Evolutionary conservation across 306 rosid genomes (phyloP).

Genomic region (Vigna mungo): DNA sequence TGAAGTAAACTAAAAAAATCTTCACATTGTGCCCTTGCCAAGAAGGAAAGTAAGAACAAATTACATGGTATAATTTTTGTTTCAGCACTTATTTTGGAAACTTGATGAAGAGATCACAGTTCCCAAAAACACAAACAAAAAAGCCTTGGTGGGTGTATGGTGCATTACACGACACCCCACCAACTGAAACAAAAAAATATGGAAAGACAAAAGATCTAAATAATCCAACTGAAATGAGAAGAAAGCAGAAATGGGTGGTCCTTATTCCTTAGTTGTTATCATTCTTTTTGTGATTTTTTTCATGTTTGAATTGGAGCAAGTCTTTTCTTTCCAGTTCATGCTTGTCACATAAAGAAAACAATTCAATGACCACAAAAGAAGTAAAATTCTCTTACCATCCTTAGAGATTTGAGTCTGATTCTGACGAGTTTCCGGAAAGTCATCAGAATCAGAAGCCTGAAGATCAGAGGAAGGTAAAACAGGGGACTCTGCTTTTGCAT

Average conservation of each 20-base stretch:
- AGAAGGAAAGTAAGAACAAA: constrained; percentile 8
- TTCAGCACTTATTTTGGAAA: neutral
- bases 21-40: neutral
- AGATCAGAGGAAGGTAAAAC: constrained; percentile 25
- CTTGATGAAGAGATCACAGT: constrained; percentile 15
- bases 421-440: constrained; percentile 4
- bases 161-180: constrained; percentile 10
- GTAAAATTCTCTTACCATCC: constrained; percentile 28
- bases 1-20: neutral
- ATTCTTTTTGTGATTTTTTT: neutral
- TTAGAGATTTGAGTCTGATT: constrained; percentile 28
- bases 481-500: constrained; percentile 42
- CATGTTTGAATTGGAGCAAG: neutral
- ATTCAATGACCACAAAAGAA: neutral
- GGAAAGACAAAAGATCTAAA: neutral
- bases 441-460: constrained; percentile 32
- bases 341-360: neutral
- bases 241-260: constrained; percentile 7
- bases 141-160: constrained; percentile 2
- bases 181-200: constrained; percentile 11
- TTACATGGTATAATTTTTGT: neutral
- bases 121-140: constrained; percentile 1
- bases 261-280: neutral
- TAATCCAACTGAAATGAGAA: neutral
- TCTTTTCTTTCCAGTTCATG: neutral